Evolutionary conservation across 495 filamentous ascomycete species (phyloP).

Genomic region (Aspergillus saccharolyticus): DNA sequence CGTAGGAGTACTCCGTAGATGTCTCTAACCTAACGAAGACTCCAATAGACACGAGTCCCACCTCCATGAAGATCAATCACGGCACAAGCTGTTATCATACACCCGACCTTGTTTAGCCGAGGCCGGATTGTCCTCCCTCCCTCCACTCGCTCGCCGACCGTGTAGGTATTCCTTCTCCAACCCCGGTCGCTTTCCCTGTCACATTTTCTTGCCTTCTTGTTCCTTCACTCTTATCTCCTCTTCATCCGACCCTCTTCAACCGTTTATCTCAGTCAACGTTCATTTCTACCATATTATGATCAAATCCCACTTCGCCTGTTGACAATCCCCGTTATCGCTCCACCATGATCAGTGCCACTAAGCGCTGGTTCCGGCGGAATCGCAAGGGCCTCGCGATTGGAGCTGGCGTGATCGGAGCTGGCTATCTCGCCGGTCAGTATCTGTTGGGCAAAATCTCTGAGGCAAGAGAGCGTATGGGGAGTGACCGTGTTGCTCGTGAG

Average conservation of each 20-base stretch:
- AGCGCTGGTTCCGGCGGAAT: slow-evolving; percentile 88
- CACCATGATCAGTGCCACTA: slow-evolving; percentile 76
- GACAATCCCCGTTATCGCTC: slow-evolving; percentile 13
- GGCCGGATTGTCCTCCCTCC: slow-evolving; percentile 18
- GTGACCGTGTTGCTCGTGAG: slow-evolving; percentile 89
- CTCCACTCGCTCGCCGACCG: slow-evolving; percentile 16
- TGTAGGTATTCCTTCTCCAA: slow-evolving; percentile 13
- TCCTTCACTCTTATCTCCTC: slow-evolving; percentile 7
- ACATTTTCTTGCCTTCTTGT: no score
- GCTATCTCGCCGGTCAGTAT: slow-evolving; percentile 92
- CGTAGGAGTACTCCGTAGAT: no score
- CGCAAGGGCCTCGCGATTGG: slow-evolving; percentile 83
- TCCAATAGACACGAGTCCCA: no score
- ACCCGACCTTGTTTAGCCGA: slow-evolving; percentile 28
- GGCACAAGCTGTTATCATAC: slow-evolving; percentile 1
- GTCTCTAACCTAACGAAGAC: no score
- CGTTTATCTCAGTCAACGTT: background rate
- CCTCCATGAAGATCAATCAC: background rate
- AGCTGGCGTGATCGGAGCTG: slow-evolving; percentile 77
- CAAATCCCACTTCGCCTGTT: slow-evolving; percentile 8
- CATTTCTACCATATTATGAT: slow-evolving; percentile 13
- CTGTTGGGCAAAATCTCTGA: slow-evolving; percentile 84
- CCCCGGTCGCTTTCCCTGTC: slow-evolving; percentile 11
- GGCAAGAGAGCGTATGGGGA: slow-evolving; percentile 89
- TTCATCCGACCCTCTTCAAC: slow-evolving; percentile 3